Percentiles rank a stretch among this genome's conserved stretches.
Conservation (phyloP, 78 protist genomes). For the Dictyostelium intermedium region DNA sequence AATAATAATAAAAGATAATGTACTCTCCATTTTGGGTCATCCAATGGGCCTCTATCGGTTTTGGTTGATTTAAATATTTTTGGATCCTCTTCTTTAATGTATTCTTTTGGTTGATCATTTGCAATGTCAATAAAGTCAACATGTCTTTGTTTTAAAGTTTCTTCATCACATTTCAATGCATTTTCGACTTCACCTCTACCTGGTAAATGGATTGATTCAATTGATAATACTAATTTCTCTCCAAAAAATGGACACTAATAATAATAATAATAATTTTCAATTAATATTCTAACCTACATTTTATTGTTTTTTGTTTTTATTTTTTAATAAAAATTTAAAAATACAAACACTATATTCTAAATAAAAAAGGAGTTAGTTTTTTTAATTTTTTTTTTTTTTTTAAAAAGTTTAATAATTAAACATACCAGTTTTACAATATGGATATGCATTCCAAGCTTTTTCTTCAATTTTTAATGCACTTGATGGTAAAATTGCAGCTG, state of each 20-base stretch:
- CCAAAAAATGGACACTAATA: slow-evolving; percentile 69
- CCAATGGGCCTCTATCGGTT: slow-evolving; percentile 91
- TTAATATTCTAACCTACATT: neutral
- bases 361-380: neutral
- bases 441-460: slow-evolving; percentile 95
- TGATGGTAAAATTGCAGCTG: slow-evolving; percentile 82
- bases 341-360: slow-evolving; percentile 16
- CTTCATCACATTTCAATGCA: slow-evolving; percentile 18
- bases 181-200: slow-evolving; percentile 68
- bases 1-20: neutral
- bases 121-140: slow-evolving; percentile 69
- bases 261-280: neutral
- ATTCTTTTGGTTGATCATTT: slow-evolving; percentile 71
- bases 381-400: neutral
- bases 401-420: neutral
- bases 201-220: slow-evolving; percentile 59
- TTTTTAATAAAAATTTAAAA: neutral
- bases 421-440: slow-evolving; percentile 83
- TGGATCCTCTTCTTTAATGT: slow-evolving; percentile 86
- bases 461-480: slow-evolving; percentile 88
- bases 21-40: slow-evolving; percentile 62
- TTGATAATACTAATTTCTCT: slow-evolving; percentile 25
- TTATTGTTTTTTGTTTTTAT: neutral
- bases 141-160: slow-evolving; percentile 5
- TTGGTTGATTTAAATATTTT: slow-evolving; percentile 66